These are phyloP conservation scores for Tremella mesenterica DNA, from an alignment of 768 basidiomycete species.

Conservation along the genomic window DNA sequence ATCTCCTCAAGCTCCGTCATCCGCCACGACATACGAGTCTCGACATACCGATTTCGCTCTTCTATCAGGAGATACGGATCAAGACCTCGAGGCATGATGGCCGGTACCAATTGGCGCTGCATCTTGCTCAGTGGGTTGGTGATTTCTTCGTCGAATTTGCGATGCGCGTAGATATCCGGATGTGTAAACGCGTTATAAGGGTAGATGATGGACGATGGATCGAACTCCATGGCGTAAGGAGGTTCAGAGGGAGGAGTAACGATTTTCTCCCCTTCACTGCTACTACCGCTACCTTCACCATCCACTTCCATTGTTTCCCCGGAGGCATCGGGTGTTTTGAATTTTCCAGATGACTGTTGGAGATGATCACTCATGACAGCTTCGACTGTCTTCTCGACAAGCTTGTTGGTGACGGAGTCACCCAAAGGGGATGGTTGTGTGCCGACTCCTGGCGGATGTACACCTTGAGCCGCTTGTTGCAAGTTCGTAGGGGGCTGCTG, in stretches of 20 bases:
- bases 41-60: constrained; percentile 84
- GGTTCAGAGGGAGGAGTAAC: constrained; percentile 18
- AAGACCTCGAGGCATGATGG: constrained; percentile 79
- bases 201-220: constrained; percentile 70
- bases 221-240: constrained; percentile 56
- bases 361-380: constrained; percentile 20
- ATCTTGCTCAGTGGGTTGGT: constrained; percentile 38
- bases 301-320: constrained; percentile 12
- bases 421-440: constrained; percentile 18
- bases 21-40: constrained; percentile 78
- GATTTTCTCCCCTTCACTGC: constrained; percentile 19
- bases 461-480: constrained; percentile 37
- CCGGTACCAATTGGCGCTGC: constrained; percentile 68
- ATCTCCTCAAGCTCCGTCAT: constrained; percentile 68
- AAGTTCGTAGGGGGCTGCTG: constrained; percentile 41
- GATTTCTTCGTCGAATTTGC: constrained; percentile 51
- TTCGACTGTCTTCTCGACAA: constrained; percentile 41
- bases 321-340: neutral
- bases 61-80: constrained; percentile 85
- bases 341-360: constrained; percentile 11
- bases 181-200: constrained; percentile 85
- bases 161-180: constrained; percentile 57
- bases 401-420: constrained; percentile 17
- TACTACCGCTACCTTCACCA: constrained; percentile 8
- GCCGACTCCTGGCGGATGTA: constrained; percentile 23